Conservation (phyloP, 495 filamentous ascomycete species). For the Xylaria curta region DNA sequence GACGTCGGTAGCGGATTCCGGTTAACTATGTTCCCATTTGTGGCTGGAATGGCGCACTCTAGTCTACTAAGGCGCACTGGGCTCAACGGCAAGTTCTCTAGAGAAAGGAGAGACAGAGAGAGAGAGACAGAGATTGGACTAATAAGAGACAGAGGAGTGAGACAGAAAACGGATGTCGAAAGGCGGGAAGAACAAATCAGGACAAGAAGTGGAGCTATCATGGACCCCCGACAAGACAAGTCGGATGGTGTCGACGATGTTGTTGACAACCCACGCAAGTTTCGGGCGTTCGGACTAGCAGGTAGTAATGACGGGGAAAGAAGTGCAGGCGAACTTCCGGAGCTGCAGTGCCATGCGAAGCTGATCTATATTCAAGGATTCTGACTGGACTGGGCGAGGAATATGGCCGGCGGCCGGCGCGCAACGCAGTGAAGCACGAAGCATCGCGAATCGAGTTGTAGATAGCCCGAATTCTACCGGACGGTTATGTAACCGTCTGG, state of each 20-base stretch:
- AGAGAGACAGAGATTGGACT: not conserved
- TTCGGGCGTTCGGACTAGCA: conserved; percentile 14
- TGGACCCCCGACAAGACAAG: conserved; percentile 18
- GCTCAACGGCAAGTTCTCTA: not conserved
- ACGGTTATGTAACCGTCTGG: not conserved
- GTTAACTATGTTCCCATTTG: conserved; percentile 9
- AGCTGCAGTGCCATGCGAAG: conserved; percentile 24
- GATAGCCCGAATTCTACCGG: not conserved
- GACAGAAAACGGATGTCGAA: conserved; percentile 7
- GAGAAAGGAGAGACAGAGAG: not conserved
- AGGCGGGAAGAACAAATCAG: conserved; percentile 21
- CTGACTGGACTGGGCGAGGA: conserved; percentile 18
- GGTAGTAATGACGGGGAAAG: not conserved
- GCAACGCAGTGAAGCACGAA: conserved; percentile 15
- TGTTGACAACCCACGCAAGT: conserved; percentile 19
- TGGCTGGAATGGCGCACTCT: conserved; percentile 16
- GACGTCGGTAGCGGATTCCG: conserved; percentile 16
- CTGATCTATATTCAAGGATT: conserved; percentile 10
- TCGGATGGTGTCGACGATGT: conserved; percentile 22
- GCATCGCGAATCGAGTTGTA: conserved; percentile 13
- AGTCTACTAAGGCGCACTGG: not conserved
- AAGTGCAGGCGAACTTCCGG: conserved; percentile 24
- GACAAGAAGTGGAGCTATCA: conserved; percentile 27
- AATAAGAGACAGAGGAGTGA: conserved; percentile 11
- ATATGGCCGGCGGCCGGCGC: not conserved